Percentiles rank a stretch among this genome's conserved stretches.
Conservation (phyloP, 2,329 filamentous ascomycete genomes). For the Plenodomus tracheiphilus region DNA sequence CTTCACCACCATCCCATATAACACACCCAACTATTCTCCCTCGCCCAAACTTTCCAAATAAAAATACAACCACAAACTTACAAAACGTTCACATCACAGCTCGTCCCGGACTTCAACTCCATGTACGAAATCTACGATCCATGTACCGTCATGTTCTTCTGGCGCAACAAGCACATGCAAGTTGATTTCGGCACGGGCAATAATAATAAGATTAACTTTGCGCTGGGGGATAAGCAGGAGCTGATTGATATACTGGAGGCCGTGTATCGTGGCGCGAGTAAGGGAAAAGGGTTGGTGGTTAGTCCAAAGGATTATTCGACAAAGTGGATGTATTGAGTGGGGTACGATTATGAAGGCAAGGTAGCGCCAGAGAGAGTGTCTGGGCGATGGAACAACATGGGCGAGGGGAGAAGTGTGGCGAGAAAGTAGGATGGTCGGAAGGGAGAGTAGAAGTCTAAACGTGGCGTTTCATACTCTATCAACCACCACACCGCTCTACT, state of each 20-base stretch:
- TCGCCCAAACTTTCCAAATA: not conserved
- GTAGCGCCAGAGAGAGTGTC: too few species aligned
- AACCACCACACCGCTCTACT: not conserved
- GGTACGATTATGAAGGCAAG: too few species aligned
- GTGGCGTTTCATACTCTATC: not conserved
- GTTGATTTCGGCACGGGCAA: conserved; percentile 71
- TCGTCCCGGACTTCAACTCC: conserved; percentile 81
- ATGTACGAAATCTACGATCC: conserved; percentile 92
- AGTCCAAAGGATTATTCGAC: conserved; percentile 82
- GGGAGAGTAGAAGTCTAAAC: not conserved
- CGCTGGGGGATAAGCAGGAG: conserved; percentile 93
- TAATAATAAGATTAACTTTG: conserved; percentile 96
- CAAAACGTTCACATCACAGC: not conserved
- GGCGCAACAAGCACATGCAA: conserved; percentile 55
- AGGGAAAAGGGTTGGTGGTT: conserved; percentile 89
- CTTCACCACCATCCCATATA: too few species aligned
- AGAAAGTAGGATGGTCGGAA: not conserved
- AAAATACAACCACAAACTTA: too few species aligned
- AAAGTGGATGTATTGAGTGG: conserved; percentile 54
- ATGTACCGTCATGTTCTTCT: conserved; percentile 93
- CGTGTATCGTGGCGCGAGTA: conserved; percentile 92
- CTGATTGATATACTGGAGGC: conserved; percentile 98
- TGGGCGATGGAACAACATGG: not conserved
- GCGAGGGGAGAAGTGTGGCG: not conserved
- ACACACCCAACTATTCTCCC: not conserved